These are phyloP conservation scores for Tolypocladium album DNA, from an alignment of 2,329 filamentous ascomycete species.

Conservation along the genomic window DNA sequence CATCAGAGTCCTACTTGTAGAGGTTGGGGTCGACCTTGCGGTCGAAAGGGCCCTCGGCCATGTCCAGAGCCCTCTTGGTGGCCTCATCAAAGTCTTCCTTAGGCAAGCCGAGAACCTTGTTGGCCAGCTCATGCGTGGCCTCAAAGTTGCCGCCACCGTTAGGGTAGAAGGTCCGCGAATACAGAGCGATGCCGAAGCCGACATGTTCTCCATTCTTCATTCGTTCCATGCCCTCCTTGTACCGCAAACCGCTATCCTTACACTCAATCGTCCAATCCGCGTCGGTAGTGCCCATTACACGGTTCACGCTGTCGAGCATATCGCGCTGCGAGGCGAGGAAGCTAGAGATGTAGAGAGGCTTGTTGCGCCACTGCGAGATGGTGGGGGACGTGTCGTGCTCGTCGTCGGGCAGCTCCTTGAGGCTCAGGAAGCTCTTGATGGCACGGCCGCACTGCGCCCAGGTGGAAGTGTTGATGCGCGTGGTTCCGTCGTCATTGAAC, in stretches of 20 bases:
- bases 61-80: slow-evolving; percentile 36
- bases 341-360: slow-evolving; percentile 38
- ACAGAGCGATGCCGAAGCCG: slow-evolving; percentile 41
- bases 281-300: slow-evolving; percentile 45
- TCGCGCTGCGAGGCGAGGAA: slow-evolving; percentile 52
- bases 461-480: slow-evolving; percentile 46
- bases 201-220: slow-evolving; percentile 26
- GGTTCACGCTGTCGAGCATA: slow-evolving; percentile 51
- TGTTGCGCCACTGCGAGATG: slow-evolving; percentile 32
- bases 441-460: slow-evolving; percentile 47
- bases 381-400: slow-evolving; percentile 19
- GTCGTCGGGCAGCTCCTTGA: slow-evolving; percentile 33
- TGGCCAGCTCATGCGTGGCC: slow-evolving; percentile 26
- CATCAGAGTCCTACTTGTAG: not conserved
- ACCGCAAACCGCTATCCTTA: slow-evolving; percentile 31
- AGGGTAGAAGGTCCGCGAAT: slow-evolving; percentile 42
- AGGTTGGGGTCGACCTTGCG: not conserved
- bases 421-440: slow-evolving; percentile 35
- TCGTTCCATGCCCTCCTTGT: slow-evolving; percentile 31
- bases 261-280: slow-evolving; percentile 48
- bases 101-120: slow-evolving; percentile 44
- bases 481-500: slow-evolving; percentile 46
- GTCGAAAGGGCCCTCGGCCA: slow-evolving; percentile 13
- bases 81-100: slow-evolving; percentile 47
- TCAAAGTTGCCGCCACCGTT: slow-evolving; percentile 28